Conservation (phyloP, 345 rosid species). For the Eutrema yunnanense region DNA sequence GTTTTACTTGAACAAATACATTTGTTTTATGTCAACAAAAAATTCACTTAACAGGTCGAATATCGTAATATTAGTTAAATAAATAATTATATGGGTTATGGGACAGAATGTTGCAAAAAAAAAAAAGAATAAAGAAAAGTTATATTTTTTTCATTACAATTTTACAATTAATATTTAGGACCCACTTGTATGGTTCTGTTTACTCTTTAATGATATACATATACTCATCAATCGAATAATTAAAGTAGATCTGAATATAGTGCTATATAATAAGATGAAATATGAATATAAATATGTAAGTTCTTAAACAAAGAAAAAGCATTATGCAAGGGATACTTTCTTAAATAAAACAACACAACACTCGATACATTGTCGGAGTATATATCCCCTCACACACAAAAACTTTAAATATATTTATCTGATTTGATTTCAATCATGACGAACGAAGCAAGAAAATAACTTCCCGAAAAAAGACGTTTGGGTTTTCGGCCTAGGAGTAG, state of each 20-base stretch:
- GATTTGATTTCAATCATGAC: conserved; percentile 27
- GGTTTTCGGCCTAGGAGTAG: background rate
- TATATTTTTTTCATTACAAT: background rate
- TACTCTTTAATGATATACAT: background rate
- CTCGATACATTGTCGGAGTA: background rate
- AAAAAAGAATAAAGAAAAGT: background rate
- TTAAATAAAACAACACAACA: background rate
- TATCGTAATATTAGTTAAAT: background rate
- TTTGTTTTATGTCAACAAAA: background rate
- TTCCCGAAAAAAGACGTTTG: conserved; percentile 5
- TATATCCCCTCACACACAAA: background rate
- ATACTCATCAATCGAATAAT: background rate
- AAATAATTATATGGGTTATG: background rate
- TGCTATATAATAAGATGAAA: background rate
- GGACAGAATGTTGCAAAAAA: background rate
- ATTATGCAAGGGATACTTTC: background rate
- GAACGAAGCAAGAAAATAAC: conserved; percentile 36
- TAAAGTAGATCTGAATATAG: background rate
- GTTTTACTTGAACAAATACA: background rate
- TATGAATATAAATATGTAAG: background rate
- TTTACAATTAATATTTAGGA: background rate
- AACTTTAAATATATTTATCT: background rate
- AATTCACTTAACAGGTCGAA: background rate
- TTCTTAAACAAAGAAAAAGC: background rate
- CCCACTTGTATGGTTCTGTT: background rate